A percentile compares a stretch with the other conserved stretches of the same genome.
Conservation (phyloP, 1,139 yeast species). For the Suhomyces bribrorum region DNA sequence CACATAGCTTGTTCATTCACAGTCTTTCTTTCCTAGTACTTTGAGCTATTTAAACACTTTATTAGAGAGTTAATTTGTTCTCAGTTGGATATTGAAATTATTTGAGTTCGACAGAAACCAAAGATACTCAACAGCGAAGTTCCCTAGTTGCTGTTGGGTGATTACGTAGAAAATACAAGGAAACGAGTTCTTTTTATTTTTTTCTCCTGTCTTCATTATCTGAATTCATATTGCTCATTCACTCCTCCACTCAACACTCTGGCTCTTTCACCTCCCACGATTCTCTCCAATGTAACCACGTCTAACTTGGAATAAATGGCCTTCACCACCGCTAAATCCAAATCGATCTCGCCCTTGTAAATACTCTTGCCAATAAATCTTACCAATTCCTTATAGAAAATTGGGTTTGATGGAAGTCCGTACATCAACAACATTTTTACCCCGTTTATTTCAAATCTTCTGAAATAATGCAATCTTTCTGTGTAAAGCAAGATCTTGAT, state of each 20-base stretch:
- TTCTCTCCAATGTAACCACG: slow-evolving; percentile 72
- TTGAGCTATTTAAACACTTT: too few relatives aligned
- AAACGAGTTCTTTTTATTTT: too few relatives aligned
- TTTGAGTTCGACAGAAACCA: too few relatives aligned
- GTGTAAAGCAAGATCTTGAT: slow-evolving; percentile 78
- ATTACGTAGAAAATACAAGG: too few relatives aligned
- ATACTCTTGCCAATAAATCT: slow-evolving; percentile 52
- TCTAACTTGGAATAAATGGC: slow-evolving; percentile 80
- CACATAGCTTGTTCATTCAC: too few relatives aligned
- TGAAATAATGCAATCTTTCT: slow-evolving; percentile 89
- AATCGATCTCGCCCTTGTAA: slow-evolving; percentile 49
- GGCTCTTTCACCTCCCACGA: slow-evolving; percentile 81
- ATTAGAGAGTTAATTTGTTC: too few relatives aligned
- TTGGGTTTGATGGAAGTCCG: slow-evolving; percentile 82
- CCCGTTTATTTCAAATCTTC: slow-evolving; percentile 84
- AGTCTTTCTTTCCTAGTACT: too few relatives aligned
- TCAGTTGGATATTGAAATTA: too few relatives aligned
- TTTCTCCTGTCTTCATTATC: too few relatives aligned
- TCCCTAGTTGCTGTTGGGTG: too few relatives aligned
- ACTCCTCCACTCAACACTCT: slow-evolving; percentile 68
- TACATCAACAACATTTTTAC: slow-evolving; percentile 81
- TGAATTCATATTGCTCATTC: slow-evolving; percentile 75
- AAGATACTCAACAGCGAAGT: too few relatives aligned
- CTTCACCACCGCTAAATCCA: slow-evolving; percentile 67
- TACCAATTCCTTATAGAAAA: slow-evolving; percentile 77